Conservation (phyloP, 306 rosid species). For the Ormosia semicastrata region DNA sequence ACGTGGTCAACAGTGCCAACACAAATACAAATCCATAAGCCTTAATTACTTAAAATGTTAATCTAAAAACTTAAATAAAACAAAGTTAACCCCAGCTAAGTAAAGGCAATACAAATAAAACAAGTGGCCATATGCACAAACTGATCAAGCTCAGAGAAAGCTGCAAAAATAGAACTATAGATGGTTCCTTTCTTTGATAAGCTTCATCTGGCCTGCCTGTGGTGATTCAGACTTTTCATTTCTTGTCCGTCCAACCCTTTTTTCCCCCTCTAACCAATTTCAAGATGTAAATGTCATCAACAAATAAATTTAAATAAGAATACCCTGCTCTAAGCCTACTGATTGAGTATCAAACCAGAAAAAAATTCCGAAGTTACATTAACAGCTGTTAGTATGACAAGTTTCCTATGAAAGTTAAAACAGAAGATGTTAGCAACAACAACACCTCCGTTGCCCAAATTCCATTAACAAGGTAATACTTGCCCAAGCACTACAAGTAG, state of each 20-base stretch:
- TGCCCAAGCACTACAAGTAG: background rate
- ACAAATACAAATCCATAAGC: too few relatives aligned
- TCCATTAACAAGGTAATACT: background rate
- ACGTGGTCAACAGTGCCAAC: too few relatives aligned
- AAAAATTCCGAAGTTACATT: background rate
- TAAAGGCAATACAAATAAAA: background rate
- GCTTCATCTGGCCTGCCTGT: background rate
- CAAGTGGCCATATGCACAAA: background rate
- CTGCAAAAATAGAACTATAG: background rate
- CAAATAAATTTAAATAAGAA: background rate
- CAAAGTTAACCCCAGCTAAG: background rate
- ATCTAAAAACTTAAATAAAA: background rate
- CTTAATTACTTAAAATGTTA: background rate
- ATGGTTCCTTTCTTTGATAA: background rate
- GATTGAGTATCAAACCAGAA: background rate
- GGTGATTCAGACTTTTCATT: background rate
- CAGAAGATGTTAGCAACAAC: background rate
- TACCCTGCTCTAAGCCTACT: background rate
- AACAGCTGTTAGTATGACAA: background rate
- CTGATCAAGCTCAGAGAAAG: background rate
- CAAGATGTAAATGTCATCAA: background rate
- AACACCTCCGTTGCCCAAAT: background rate
- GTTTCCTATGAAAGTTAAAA: background rate
- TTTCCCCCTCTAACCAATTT: background rate
- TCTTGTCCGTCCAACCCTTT: background rate